phyloP scores from a whole-genome alignment of 2,329 filamentous ascomycete genomes.

The Diaporthe sp. region DNA sequence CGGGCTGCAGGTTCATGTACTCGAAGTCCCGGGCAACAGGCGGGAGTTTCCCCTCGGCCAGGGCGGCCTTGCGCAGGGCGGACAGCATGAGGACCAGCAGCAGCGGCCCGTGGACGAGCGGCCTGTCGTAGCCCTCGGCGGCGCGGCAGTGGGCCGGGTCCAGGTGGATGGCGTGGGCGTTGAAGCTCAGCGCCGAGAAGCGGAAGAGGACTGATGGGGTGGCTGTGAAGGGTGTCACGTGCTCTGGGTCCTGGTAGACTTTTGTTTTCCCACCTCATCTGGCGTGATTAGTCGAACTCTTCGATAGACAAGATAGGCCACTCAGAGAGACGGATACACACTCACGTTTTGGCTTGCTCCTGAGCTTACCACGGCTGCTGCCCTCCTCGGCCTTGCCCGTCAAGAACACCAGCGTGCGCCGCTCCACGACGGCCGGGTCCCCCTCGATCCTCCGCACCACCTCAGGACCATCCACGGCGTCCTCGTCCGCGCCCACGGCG shows the following conservation, averaged over 20 bases:
- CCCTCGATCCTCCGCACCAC: constrained; percentile 16
- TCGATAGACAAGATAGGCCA: neutral
- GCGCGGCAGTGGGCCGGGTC: constrained; percentile 77
- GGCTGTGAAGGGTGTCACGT: constrained; percentile 67
- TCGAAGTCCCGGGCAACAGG: constrained; percentile 66
- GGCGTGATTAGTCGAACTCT: neutral
- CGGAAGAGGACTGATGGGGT: constrained; percentile 83
- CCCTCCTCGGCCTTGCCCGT: constrained; percentile 41
- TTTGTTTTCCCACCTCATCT: neutral
- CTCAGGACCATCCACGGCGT: neutral
- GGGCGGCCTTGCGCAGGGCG: constrained; percentile 61
- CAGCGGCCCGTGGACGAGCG: constrained; percentile 90
- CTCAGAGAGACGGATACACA: neutral
- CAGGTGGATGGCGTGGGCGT: constrained; percentile 92
- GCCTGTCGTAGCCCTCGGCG: constrained; percentile 79
- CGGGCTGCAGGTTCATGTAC: constrained; percentile 85
- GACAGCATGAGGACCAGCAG: constrained; percentile 82
- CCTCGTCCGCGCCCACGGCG: constrained; percentile 41
- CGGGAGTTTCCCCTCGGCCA: constrained; percentile 42
- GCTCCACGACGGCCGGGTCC: constrained; percentile 57
- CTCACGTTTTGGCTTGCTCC: constrained; percentile 8
- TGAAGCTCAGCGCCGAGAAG: constrained; percentile 92
- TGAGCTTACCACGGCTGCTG: neutral
- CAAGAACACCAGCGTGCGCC: constrained; percentile 66
- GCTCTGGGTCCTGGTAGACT: constrained; percentile 52